phyloP scores from a whole-genome alignment of 2,329 filamentous ascomycete genomes.

The Phoma sp. region DNA sequence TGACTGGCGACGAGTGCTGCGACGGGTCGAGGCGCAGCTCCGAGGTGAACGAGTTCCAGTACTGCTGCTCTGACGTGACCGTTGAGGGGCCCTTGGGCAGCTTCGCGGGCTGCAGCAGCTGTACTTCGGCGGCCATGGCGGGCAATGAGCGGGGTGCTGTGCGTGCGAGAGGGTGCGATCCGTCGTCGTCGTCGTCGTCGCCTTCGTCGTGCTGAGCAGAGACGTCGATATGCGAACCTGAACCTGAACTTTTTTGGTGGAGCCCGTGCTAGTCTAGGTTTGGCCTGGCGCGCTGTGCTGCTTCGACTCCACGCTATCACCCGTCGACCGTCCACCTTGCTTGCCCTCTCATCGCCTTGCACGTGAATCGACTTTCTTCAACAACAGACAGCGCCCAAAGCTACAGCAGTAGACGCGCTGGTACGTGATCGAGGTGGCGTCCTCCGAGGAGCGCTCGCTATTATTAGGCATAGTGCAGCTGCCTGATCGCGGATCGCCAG shows the following conservation, averaged over 20 bases:
- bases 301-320: background rate
- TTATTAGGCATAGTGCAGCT: slow-evolving; percentile 5
- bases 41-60: slow-evolving; percentile 96
- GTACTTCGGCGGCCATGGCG: slow-evolving; percentile 84
- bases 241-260: slow-evolving; percentile 7
- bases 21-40: slow-evolving; percentile 83
- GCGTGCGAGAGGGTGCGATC: slow-evolving; percentile 1
- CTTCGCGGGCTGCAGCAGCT: slow-evolving; percentile 80
- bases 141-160: background rate
- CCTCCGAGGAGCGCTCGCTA: background rate
- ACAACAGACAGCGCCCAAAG: too few relatives aligned
- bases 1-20: slow-evolving; percentile 87
- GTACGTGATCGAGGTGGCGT: background rate
- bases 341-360: too few relatives aligned
- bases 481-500: slow-evolving; percentile 1
- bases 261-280: slow-evolving; percentile 1
- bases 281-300: background rate
- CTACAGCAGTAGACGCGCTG: too few relatives aligned
- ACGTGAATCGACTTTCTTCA: too few relatives aligned
- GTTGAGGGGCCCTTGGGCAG: slow-evolving; percentile 82
- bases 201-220: too few relatives aligned
- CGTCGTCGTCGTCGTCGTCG: too few relatives aligned
- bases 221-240: background rate
- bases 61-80: slow-evolving; percentile 88
- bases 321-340: too few relatives aligned